A percentile compares a stretch with the other conserved stretches of the same genome.
Evolutionary conservation across 2,329 filamentous ascomycete genomes (phyloP).

Genomic region (Hirsutella rhossiliensis): DNA sequence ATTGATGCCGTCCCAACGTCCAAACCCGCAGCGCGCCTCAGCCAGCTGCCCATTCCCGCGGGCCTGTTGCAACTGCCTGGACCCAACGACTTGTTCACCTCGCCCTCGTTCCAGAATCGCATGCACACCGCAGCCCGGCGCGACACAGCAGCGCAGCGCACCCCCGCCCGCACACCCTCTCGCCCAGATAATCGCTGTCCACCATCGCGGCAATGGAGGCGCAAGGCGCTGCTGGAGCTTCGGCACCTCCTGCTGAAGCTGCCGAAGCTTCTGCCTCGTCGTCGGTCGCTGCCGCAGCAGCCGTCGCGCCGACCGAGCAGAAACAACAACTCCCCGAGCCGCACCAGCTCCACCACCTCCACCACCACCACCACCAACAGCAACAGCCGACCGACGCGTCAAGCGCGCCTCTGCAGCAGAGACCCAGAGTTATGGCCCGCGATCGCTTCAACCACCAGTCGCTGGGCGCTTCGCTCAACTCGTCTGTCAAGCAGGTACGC

Average conservation of each 20-base stretch:
- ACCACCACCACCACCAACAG: constrained; percentile 5
- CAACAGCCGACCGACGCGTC: constrained; percentile 5
- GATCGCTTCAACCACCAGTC: constrained; percentile 52
- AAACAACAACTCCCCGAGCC: background rate
- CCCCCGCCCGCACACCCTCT: background rate
- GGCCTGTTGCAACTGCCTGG: too few species aligned
- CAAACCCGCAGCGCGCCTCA: background rate
- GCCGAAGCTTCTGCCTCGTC: background rate
- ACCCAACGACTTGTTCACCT: too few species aligned
- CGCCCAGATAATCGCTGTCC: background rate
- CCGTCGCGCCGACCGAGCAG: background rate
- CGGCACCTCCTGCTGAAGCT: background rate
- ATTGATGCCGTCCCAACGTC: background rate
- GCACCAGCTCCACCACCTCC: background rate
- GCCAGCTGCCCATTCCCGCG: too few species aligned
- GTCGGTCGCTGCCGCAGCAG: background rate
- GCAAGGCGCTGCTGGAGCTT: background rate
- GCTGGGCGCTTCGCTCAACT: constrained; percentile 52
- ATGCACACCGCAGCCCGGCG: too few species aligned
- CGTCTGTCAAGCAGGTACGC: constrained; percentile 56
- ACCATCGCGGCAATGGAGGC: background rate
- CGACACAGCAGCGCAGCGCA: background rate
- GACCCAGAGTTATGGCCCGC: constrained; percentile 22
- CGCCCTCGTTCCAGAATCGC: too few species aligned
- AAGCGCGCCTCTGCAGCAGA: constrained; percentile 12